phyloP scores from a whole-genome alignment of 2,329 filamentous ascomycete species.

The Fusarium heterosporum region DNA sequence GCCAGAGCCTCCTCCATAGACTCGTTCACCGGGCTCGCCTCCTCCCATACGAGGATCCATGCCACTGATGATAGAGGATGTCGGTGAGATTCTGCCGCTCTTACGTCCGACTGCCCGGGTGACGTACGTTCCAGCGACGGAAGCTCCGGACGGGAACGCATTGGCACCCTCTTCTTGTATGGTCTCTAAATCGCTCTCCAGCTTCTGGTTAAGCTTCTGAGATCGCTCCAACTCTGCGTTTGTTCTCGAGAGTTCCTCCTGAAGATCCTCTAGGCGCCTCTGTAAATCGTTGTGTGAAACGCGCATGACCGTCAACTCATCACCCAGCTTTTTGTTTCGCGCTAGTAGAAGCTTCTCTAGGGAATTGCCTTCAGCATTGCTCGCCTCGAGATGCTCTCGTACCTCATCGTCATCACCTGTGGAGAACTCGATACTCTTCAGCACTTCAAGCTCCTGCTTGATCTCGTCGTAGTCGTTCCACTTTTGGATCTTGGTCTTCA shows the following conservation, averaged over 20 bases:
- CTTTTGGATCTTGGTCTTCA: constrained; percentile 85
- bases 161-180: constrained; percentile 88
- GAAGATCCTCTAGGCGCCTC: constrained; percentile 79
- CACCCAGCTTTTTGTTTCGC: constrained; percentile 95
- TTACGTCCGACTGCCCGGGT: constrained; percentile 71
- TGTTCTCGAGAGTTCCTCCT: constrained; percentile 84
- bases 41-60: constrained; percentile 75
- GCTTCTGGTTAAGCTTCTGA: constrained; percentile 84
- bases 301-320: constrained; percentile 91
- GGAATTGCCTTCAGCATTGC: constrained; percentile 73
- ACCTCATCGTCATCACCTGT: constrained; percentile 85
- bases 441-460: constrained; percentile 93
- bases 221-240: constrained; percentile 89
- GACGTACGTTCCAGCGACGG: constrained; percentile 90
- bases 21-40: constrained; percentile 66
- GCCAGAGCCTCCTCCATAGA: constrained; percentile 78
- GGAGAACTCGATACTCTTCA: constrained; percentile 98
- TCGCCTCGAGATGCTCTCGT: constrained; percentile 55
- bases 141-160: constrained; percentile 88
- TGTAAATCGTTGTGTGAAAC: constrained; percentile 96
- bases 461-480: constrained; percentile 97
- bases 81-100: constrained; percentile 82
- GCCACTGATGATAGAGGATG: constrained; percentile 98
- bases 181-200: constrained; percentile 91
- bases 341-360: constrained; percentile 91